phyloP scores from a whole-genome alignment of 1,139 yeast species.

The Hyphopichia buzzinii region DNA sequence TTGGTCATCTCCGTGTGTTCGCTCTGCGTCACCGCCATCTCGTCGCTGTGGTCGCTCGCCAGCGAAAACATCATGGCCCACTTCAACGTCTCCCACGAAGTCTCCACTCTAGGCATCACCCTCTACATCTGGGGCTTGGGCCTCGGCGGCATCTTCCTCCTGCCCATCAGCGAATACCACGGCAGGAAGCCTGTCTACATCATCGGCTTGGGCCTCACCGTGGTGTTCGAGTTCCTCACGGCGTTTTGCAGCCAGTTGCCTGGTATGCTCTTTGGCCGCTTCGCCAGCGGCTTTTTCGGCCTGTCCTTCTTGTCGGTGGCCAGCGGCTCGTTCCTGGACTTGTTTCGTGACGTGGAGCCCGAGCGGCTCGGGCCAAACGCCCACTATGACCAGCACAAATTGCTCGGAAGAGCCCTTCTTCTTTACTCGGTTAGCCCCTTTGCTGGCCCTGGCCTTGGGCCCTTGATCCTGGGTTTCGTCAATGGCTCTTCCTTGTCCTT shows the following conservation, averaged over 20 bases:
- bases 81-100: conserved; percentile 25
- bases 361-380: conserved; percentile 6
- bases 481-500: conserved; percentile 15
- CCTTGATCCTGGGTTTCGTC: conserved; percentile 30
- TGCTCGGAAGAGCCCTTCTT: conserved; percentile 25
- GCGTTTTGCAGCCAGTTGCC: conserved; percentile 28
- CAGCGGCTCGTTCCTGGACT: conserved; percentile 32
- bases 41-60: conserved; percentile 33
- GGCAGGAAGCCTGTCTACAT: conserved; percentile 30
- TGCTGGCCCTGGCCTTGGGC: conserved; percentile 34
- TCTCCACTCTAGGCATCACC: conserved; percentile 28
- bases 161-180: conserved; percentile 34
- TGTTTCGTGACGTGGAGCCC: conserved; percentile 18
- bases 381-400: conserved; percentile 17
- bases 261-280: conserved; percentile 29
- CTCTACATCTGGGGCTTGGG: conserved; percentile 31
- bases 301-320: conserved; percentile 37
- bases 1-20: conserved; percentile 23
- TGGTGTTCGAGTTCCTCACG: conserved; percentile 27
- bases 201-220: conserved; percentile 20
- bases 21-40: conserved; percentile 29
- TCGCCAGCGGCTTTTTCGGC: conserved; percentile 33
- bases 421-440: conserved; percentile 32
- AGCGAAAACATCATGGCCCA: conserved; percentile 21
- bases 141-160: conserved; percentile 30